Evolutionary conservation across 2,329 filamentous ascomycete genomes (phyloP).

Genomic region (Chrysoporthe austroafricana): DNA sequence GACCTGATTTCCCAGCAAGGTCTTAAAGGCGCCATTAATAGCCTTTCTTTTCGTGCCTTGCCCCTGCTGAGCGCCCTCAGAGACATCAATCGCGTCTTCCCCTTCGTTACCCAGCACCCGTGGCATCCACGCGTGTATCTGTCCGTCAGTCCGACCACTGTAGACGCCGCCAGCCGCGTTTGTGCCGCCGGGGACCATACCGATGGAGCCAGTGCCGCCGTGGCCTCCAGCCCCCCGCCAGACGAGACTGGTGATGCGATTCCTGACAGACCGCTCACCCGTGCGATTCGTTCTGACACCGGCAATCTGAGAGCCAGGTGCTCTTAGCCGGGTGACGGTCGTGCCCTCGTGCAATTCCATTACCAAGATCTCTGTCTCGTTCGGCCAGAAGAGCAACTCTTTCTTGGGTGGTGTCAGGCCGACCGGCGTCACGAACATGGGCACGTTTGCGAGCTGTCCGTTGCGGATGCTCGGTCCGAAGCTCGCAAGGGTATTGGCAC

Average conservation of each 20-base stretch:
- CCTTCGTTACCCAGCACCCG: slow-evolving; percentile 47
- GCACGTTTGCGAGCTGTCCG: slow-evolving; percentile 62
- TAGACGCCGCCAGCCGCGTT: slow-evolving; percentile 65
- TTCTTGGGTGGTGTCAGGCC: slow-evolving; percentile 58
- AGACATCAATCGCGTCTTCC: slow-evolving; percentile 47
- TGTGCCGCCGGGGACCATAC: slow-evolving; percentile 62
- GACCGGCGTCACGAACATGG: slow-evolving; percentile 66
- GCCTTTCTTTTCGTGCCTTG: slow-evolving; percentile 75
- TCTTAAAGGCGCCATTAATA: slow-evolving; percentile 78
- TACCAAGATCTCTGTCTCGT: slow-evolving; percentile 77
- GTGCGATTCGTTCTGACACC: slow-evolving; percentile 50
- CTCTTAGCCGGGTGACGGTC: slow-evolving; percentile 71
- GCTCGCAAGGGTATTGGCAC: slow-evolving; percentile 84
- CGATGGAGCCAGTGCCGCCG: slow-evolving; percentile 54
- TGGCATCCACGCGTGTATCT: slow-evolving; percentile 79
- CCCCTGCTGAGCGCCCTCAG: slow-evolving; percentile 51
- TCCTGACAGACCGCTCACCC: slow-evolving; percentile 61
- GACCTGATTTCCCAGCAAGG: slow-evolving; percentile 72
- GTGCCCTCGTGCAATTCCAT: slow-evolving; percentile 80
- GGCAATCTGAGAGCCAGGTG: slow-evolving; percentile 59
- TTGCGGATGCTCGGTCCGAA: slow-evolving; percentile 87
- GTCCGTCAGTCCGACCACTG: slow-evolving; percentile 82
- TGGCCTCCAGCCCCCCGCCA: slow-evolving; percentile 70
- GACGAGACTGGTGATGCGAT: slow-evolving; percentile 73
- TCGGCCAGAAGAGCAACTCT: slow-evolving; percentile 80